Evolutionary conservation across 2,329 filamentous ascomycete species (phyloP).

Genomic region (Uncinocarpus reesii): DNA sequence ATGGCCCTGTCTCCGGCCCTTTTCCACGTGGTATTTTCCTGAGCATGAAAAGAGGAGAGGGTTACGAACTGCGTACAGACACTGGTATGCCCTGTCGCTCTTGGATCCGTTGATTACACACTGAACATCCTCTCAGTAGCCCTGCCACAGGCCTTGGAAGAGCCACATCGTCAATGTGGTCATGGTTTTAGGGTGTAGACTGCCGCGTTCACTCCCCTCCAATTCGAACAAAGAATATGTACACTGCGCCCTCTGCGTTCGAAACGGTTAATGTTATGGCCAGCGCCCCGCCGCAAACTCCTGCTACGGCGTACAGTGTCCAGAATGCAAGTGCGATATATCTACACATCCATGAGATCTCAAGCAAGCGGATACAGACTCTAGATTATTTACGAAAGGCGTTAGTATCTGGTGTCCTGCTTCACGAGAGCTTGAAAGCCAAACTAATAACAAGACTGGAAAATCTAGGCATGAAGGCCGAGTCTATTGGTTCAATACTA

Average conservation of each 20-base stretch:
- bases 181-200: too few species aligned
- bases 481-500: slow-evolving; percentile 96
- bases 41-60: too few species aligned
- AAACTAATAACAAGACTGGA: slow-evolving; percentile 13
- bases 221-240: neutral
- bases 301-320: slow-evolving; percentile 29
- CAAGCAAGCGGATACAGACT: slow-evolving; percentile 86
- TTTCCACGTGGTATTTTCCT: too few species aligned
- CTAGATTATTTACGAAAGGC: slow-evolving; percentile 86
- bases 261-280: slow-evolving; percentile 18
- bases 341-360: slow-evolving; percentile 68
- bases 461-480: slow-evolving; percentile 78
- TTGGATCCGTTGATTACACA: too few species aligned
- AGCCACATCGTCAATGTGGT: too few species aligned
- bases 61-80: too few species aligned
- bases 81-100: too few species aligned
- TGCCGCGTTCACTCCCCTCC: too few species aligned
- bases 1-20: too few species aligned
- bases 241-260: slow-evolving; percentile 11
- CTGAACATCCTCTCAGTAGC: too few species aligned
- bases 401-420: slow-evolving; percentile 44
- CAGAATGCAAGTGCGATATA: slow-evolving; percentile 49
- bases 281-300: slow-evolving; percentile 26
- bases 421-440: neutral
- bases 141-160: too few species aligned